Evolutionary conservation across 2,329 filamentous ascomycete genomes (phyloP).

Genomic region (Ceratocystis cacaofunesta): DNA sequence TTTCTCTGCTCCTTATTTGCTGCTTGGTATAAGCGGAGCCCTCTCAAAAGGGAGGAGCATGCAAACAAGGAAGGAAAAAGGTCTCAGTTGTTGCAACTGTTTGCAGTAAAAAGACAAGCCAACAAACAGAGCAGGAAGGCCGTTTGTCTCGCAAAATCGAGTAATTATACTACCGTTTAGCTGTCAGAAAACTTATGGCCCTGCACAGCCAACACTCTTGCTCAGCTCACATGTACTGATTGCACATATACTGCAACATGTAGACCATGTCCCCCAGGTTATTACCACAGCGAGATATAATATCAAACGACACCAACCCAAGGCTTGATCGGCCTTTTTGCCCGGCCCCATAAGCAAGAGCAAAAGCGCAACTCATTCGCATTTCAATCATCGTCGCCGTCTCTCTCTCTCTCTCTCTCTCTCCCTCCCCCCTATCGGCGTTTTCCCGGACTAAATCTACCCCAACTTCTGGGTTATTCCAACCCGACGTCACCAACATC

Average conservation of each 20-base stretch:
- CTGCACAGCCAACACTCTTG: constrained; percentile 2
- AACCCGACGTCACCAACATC: not conserved
- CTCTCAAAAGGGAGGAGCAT: not conserved
- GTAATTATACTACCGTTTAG: not conserved
- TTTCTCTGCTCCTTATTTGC: not conserved
- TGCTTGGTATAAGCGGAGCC: not conserved
- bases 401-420: too few species aligned
- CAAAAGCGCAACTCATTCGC: too few species aligned
- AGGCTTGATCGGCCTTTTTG: too few species aligned
- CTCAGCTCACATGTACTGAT: not conserved
- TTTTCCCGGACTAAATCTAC: not conserved
- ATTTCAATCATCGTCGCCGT: too few species aligned
- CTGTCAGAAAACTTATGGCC: not conserved
- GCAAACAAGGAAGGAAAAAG: not conserved
- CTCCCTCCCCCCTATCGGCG: not conserved
- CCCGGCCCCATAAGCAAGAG: too few species aligned
- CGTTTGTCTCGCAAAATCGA: not conserved
- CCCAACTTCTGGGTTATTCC: not conserved
- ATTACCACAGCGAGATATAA: not conserved
- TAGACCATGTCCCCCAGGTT: not conserved
- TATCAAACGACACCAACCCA: not conserved
- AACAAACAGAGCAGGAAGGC: not conserved
- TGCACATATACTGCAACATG: not conserved
- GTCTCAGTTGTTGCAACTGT: constrained; percentile 1
- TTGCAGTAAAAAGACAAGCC: not conserved